These are phyloP conservation scores for Bullera alba DNA, from an alignment of 768 basidiomycete genomes.

Conservation along the genomic window DNA sequence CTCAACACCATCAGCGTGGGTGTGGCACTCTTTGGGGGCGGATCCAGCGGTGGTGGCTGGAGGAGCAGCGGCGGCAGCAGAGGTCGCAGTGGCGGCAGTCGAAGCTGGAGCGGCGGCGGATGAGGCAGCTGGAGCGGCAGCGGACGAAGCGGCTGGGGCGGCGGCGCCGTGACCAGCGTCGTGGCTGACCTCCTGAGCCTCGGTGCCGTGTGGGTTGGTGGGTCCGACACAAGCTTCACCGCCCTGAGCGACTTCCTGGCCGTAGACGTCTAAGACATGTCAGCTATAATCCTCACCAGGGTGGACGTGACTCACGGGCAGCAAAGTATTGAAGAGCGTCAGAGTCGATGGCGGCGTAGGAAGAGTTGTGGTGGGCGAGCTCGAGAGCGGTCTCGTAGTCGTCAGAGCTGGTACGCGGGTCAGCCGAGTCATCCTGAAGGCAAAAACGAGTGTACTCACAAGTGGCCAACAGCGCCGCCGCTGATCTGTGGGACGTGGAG, in stretches of 20 bases:
- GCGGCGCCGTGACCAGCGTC: constrained; percentile 12
- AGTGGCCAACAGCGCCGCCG: constrained; percentile 32
- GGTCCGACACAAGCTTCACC: constrained; percentile 28
- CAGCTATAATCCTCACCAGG: background rate
- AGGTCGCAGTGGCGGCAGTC: constrained; percentile 4
- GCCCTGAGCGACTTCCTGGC: constrained; percentile 34
- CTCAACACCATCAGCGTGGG: constrained; percentile 30
- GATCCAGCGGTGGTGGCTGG: background rate
- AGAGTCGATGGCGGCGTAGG: constrained; percentile 35
- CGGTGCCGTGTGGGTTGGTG: constrained; percentile 3
- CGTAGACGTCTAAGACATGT: constrained; percentile 18
- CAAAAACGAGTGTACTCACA: constrained; percentile 10
- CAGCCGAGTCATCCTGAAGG: background rate
- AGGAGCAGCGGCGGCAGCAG: constrained; percentile 1
- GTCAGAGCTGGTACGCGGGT: constrained; percentile 15
- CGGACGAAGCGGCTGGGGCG: constrained; percentile 9
- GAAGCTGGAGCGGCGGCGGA: constrained; percentile 2
- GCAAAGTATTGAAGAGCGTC: constrained; percentile 43
- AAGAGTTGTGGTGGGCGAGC: constrained; percentile 35
- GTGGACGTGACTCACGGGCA: constrained; percentile 18
- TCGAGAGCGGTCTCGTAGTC: constrained; percentile 30
- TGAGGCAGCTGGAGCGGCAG: constrained; percentile 6
- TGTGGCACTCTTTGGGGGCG: constrained; percentile 21
- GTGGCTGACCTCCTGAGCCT: background rate
- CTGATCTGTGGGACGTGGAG: constrained; percentile 40